A percentile compares a stretch with the other conserved stretches of the same genome.
These are phyloP conservation scores for Sonneratia alba DNA, from an alignment of 345 rosid genomes.

Conservation along the genomic window DNA sequence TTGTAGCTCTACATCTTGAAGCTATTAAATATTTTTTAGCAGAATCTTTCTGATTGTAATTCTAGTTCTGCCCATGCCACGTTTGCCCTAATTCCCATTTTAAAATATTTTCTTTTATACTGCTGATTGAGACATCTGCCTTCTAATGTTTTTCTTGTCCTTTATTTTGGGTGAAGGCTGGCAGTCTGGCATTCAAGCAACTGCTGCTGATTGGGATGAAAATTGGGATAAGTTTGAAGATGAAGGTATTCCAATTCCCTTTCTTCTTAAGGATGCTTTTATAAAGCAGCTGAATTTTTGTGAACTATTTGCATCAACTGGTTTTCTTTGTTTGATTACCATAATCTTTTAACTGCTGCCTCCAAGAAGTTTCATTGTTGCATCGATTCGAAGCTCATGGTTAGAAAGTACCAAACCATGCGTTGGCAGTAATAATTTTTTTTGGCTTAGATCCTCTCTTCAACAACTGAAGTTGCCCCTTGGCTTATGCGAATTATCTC, in stretches of 20 bases:
- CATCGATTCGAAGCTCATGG: neutral
- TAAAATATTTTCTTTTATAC: neutral
- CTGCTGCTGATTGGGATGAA: conserved; percentile 95
- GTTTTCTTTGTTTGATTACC: neutral
- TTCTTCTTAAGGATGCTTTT: neutral
- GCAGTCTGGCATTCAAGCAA: conserved; percentile 94
- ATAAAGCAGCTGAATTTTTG: neutral
- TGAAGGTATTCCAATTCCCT: conserved; percentile 44
- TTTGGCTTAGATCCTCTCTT: neutral
- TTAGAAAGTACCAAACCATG: neutral
- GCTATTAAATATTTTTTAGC: too few species aligned
- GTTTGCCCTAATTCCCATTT: conserved; percentile 3
- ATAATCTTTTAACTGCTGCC: neutral
- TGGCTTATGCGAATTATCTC: conserved; percentile 4
- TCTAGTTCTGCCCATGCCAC: neutral
- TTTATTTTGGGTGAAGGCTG: conserved; percentile 44
- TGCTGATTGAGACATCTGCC: neutral
- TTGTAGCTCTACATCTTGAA: neutral
- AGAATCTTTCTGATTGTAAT: neutral
- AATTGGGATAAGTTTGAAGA: conserved; percentile 87
- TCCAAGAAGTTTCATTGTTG: neutral
- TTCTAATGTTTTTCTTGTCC: conserved; percentile 4
- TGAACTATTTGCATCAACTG: neutral
- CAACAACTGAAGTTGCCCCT: neutral
- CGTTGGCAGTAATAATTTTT: neutral